Percentiles rank a stretch among this genome's conserved stretches.
Conservation (phyloP, 306 rosid genomes). For the Fragaria ananassa region DNA sequence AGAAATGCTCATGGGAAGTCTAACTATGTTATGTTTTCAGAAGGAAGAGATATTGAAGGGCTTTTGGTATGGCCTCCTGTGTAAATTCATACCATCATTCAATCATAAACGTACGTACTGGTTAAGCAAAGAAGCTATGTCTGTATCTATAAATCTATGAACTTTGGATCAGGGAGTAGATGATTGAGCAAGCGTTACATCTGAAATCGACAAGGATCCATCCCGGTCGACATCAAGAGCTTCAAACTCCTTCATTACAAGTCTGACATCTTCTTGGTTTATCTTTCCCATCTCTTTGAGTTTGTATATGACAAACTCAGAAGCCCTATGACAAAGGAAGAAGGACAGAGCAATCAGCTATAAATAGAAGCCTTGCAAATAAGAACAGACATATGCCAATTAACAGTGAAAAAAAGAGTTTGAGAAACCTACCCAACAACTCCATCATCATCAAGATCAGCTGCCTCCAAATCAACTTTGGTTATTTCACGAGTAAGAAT, state of each 20-base stretch:
- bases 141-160: neutral
- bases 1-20: neutral
- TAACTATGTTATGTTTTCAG: conserved; percentile 11
- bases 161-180: neutral
- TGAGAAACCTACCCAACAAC: conserved; percentile 55
- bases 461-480: conserved; percentile 64
- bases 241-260: conserved; percentile 72
- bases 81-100: neutral
- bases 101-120: neutral
- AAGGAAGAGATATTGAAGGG: neutral
- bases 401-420: neutral
- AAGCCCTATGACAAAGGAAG: conserved; percentile 38
- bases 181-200: conserved; percentile 60
- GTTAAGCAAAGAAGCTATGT: neutral
- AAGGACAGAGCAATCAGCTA: neutral
- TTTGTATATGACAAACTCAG: conserved; percentile 74
- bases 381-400: neutral
- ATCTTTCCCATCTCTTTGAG: conserved; percentile 92
- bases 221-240: conserved; percentile 81
- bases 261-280: conserved; percentile 66
- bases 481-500: conserved; percentile 61
- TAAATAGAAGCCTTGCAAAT: neutral
- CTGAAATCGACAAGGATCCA: conserved; percentile 62
- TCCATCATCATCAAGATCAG: conserved; percentile 74
- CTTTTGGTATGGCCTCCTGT: neutral